Percentiles rank a stretch among this genome's conserved stretches.
phyloP scores from a whole-genome alignment of 306 rosid species.

The Trifolium pratense region DNA sequence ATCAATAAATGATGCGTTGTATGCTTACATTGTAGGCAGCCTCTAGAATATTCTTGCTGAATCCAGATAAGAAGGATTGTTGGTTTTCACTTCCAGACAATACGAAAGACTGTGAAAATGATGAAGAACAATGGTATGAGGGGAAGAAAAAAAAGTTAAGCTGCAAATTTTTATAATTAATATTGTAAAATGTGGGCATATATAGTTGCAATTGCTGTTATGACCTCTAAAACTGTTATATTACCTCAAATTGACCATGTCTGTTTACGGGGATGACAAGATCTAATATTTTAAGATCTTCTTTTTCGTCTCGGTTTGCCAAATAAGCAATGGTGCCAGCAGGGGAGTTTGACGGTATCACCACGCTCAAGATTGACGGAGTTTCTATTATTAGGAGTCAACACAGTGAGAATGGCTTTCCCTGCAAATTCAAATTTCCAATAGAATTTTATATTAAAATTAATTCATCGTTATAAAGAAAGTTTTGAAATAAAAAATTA shows the following conservation, averaged over 20 bases:
- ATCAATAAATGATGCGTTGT: background rate
- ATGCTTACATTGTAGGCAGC: background rate
- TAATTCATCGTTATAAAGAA: no score
- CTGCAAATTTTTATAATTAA: no score
- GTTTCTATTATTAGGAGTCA: background rate
- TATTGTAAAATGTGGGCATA: no score
- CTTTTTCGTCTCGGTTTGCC: slow-evolving; percentile 1
- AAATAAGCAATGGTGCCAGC: slow-evolving; percentile 12
- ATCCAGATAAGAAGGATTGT: background rate
- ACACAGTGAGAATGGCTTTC: background rate
- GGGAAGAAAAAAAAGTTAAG: background rate
- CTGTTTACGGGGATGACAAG: slow-evolving; percentile 30
- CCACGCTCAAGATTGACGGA: slow-evolving; percentile 35
- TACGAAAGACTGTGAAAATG: background rate
- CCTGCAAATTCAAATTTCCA: slow-evolving; percentile 10
- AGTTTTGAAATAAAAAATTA: no score
- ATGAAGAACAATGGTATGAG: background rate
- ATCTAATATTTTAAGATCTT: slow-evolving; percentile 24
- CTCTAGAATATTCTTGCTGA: background rate
- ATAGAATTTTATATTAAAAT: no score
- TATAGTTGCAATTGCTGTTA: no score
- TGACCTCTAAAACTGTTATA: no score
- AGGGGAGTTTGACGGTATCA: slow-evolving; percentile 29
- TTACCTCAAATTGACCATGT: slow-evolving; percentile 18
- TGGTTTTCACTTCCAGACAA: background rate